Base-by-base conservation (phyloP, 2,329 filamentous ascomycete species). In the Raffaelea arxii region DNA sequence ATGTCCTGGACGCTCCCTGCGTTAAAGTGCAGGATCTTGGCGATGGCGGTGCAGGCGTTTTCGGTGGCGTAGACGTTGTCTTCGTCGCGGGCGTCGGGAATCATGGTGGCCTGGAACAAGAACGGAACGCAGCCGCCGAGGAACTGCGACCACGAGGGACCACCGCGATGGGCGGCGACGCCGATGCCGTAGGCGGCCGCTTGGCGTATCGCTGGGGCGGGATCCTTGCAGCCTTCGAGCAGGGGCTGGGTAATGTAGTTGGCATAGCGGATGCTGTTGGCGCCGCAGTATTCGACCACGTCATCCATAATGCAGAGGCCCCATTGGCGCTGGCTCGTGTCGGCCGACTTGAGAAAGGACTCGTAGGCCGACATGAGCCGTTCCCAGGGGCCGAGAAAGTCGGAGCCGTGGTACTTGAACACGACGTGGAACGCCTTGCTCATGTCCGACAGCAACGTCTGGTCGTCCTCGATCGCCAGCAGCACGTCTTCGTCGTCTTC, bases 391-490 rank as follows among this genome's bases (percentile, higher is more conserved):
- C 82, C 84, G 46, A 98, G 74, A 73, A 98, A 98, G 11, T 76
- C 71, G 10, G 80, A 74, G 22, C 87, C 86, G 62, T 96, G 89
- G 68, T 95, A 90, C 73, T 97, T 97, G 76, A 98, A 98, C 54
- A 98, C 88, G 50, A 89, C 91, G 67, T 98, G 92, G 77, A 94
- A 98, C 1, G 92, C 91, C 73, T 98, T 98, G 78, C 98, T 98
- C 92, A 98, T 98, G 61, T 98, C 92, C 2, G 90, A 95, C 38
- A 98, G 76, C 18, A 98, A 75, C 21, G 89, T 95, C 66, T 97
- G 91, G 61, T 98, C 92, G 56, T 98, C 92, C 64, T 98, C 92
- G 41, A 98, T 90, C 12, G 91, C 92, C 56, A 94, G 84, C 25
- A 94, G 74, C 39, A 83, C 78, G 44, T 96, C 91, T 56, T 96